phyloP scores from a whole-genome alignment of 352 stramenopile species.

The Phytophthora sojae region DNA sequence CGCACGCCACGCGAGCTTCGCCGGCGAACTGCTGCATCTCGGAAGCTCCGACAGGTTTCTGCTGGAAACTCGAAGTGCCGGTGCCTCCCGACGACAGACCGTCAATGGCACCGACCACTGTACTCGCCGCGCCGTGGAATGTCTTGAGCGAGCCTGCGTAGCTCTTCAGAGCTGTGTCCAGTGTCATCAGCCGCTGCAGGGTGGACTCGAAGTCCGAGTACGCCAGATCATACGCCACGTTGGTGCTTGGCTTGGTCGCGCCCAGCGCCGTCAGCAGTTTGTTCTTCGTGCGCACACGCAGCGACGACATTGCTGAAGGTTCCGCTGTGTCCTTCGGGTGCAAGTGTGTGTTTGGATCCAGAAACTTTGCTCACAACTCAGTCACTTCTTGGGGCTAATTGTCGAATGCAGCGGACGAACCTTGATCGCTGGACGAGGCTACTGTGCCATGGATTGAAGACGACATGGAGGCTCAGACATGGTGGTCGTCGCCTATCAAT shows the following conservation, averaged over 20 bases:
- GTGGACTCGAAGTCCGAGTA: constrained; percentile 72
- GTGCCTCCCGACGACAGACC: constrained; percentile 39
- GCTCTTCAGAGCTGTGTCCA: constrained; percentile 60
- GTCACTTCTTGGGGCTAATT: constrained; percentile 7
- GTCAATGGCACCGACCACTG: constrained; percentile 68
- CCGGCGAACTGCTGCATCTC: constrained; percentile 74
- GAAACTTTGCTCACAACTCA: not conserved
- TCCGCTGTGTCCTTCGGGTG: not conserved
- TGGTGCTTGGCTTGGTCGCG: constrained; percentile 78
- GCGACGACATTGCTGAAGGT: constrained; percentile 65
- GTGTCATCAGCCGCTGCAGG: constrained; percentile 45
- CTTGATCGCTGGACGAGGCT: constrained; percentile 3
- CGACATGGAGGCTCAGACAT: constrained; percentile 17
- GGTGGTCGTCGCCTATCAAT: constrained; percentile 36
- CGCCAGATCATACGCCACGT: constrained; percentile 76
- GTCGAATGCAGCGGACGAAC: constrained; percentile 5
- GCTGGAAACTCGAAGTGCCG: constrained; percentile 29
- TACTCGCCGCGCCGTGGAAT: constrained; percentile 65
- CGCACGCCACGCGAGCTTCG: constrained; percentile 67
- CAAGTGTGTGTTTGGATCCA: not conserved
- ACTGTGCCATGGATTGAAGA: constrained; percentile 6
- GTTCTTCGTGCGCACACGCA: constrained; percentile 80
- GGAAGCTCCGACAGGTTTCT: constrained; percentile 41
- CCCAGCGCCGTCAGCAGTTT: constrained; percentile 79
- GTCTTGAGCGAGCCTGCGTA: constrained; percentile 68